Conservation (phyloP, 2,329 filamentous ascomycete genomes). For the Raffaelea albimanens region DNA sequence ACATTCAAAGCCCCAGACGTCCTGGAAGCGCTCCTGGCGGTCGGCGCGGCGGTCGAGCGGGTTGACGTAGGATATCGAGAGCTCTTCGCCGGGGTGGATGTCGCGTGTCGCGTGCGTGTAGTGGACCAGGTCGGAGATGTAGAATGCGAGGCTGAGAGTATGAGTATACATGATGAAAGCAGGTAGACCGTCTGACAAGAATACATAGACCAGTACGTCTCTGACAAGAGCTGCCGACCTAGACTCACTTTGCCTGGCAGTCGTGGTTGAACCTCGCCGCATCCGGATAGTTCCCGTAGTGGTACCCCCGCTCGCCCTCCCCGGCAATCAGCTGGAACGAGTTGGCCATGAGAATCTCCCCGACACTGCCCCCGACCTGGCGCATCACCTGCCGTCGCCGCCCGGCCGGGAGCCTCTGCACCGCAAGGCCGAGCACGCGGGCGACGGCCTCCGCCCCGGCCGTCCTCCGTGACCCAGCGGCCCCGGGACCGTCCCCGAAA, state of each 20-base stretch:
- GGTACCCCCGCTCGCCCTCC: constrained; percentile 8
- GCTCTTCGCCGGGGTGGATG: constrained; percentile 25
- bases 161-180: too few relatives aligned
- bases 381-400: background rate
- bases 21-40: constrained; percentile 20
- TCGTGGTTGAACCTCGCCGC: constrained; percentile 28
- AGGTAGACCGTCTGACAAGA: too few relatives aligned
- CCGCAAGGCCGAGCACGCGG: constrained; percentile 1
- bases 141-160: constrained; percentile 17
- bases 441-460: background rate
- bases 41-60: constrained; percentile 15
- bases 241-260: constrained; percentile 28
- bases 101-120: constrained; percentile 25
- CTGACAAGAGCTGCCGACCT: too few relatives aligned
- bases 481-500: too few relatives aligned
- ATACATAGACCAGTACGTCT: too few relatives aligned
- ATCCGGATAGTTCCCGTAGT: constrained; percentile 25
- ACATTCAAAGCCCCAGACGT: constrained; percentile 26
- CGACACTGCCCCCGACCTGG: background rate
- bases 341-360: constrained; percentile 1
- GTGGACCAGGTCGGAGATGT: constrained; percentile 24
- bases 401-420: constrained; percentile 3
- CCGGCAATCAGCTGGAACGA: constrained; percentile 12
- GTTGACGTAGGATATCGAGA: constrained; percentile 28
- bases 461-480: too few relatives aligned